Evolutionary conservation across 768 basidiomycete species (phyloP), one percentile per base, ranked within the genome.

Genomic region (Pleurotus platypus): DNA sequence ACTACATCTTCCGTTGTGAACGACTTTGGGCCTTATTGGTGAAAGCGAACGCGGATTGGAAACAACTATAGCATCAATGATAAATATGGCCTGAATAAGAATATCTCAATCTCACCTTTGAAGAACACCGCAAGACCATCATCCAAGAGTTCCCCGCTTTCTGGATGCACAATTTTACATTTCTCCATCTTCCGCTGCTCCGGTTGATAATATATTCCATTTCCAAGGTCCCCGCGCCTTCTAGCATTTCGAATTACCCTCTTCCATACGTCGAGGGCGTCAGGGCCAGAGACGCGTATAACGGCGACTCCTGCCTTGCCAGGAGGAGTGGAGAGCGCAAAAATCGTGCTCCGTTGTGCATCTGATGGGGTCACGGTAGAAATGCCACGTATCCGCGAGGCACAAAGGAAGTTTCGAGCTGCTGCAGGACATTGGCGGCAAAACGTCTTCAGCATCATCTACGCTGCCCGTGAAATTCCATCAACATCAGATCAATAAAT

Each of bases 261-360:
- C 37, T 72, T 69, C 83, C 86, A 90, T 1, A 92, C 90, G 0
- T 71, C 61, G 18, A 78, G 67, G 0, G 85, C 86, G 45, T 84
- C 82, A 1, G 90, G 90, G 0, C 94, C 94, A 2, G 92, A 94
- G 7, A 96, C 74, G 57, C 94, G 80, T 51, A 95, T 73, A 39
- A 96, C 85, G 1, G 86, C 91, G 15, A 96, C 80, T 13, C 93
- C 94, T 3, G 82, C 92, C 60, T 87, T 92, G 1, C 92, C 94
- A 2, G 89, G 84, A 1, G 93, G 90, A 0, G 92, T 94, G 0
- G 93, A 91, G 24, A 94, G 77, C 1, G 93, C 94, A 66, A 89
- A 96, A 46, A 96, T 91, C 2, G 94, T 95, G 20, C 70, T 64
- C n/a, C 78, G 74, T 66, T 91, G 87, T 4, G 86, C 76, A 59